Base-by-base conservation (phyloP, 2,329 filamentous ascomycete genomes). In the Fusarium hostae region DNA sequence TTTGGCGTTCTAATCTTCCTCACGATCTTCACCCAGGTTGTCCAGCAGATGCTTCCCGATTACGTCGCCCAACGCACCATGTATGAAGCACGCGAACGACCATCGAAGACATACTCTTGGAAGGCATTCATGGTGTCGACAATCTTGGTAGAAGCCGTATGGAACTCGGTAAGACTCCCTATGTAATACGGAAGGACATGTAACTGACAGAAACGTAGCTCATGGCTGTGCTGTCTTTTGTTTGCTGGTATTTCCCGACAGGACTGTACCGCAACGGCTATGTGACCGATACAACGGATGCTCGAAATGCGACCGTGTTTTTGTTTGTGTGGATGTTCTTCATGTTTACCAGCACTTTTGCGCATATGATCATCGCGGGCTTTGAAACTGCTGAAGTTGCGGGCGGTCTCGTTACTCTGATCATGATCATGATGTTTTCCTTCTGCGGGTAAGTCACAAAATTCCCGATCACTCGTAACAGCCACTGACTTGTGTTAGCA, bases 1-100 rank as follows among this genome's bases (percentile, higher is more conserved):
- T 93, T 94, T 77, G 86, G 86, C 59, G 88, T 93, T 58, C 93
- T 94, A 81, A 89, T 93, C 85, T 84, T 93, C 68, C 81, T 89
- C 60, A 92, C 89, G 18, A 90, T 94, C 78, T 94, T 94, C 79
- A 87, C 88, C 30, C 86, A 88, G 59, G 79, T 92, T 50, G 85
- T 89, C 1, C 86, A 91, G 68, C 89, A 91, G 72, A 89, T 91
- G 73, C 91, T 92, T 86, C 91, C 91, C 3, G 88, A 90, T 65
- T 93, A 93, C 71, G 88, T 92, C 45, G 86, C 87, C 1, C 90
- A 93, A 74, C 87, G 91, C 34, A 85, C 89, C 18, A 82, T 94
- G 12, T 94, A 93, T 76, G 92, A 94, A 80, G 87, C 89, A 9
- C 89, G 90, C 35, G 91, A 92, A 76, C 84, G 90, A 1, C 90